These are phyloP conservation scores for Malus hybrid DNA, from an alignment of 331 rosid genomes.

Conservation along the genomic window DNA sequence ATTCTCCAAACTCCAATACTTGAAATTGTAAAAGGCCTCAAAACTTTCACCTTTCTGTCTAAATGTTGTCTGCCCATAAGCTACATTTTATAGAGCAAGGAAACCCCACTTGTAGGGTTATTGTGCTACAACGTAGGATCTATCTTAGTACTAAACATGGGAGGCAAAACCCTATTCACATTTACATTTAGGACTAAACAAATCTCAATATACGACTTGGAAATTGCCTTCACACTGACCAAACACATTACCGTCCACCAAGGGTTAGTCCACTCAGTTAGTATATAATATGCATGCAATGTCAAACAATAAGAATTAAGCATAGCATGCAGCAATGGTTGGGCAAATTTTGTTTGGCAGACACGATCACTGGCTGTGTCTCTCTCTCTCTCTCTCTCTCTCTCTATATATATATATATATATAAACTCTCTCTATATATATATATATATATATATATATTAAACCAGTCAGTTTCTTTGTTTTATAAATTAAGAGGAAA, in stretches of 20 bases:
- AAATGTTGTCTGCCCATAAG: not conserved
- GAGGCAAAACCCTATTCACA: not conserved
- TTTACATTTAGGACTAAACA: not conserved
- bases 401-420: too few species aligned
- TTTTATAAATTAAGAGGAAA: not conserved
- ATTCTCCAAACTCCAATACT: not conserved
- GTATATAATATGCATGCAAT: not conserved
- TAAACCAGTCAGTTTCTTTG: not conserved
- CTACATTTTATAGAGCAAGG: not conserved
- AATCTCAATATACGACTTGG: not conserved
- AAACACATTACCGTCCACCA: slow-evolving; percentile 3
- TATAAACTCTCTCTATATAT: too few species aligned
- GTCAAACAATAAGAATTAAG: not conserved
- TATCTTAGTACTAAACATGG: not conserved
- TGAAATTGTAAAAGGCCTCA: not conserved
- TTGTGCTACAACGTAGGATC: not conserved
- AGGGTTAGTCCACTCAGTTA: not conserved
- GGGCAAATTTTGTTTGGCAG: not conserved
- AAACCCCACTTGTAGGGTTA: not conserved
- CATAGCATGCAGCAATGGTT: not conserved
- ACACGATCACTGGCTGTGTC: not conserved
- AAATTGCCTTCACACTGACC: slow-evolving; percentile 3
- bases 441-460: not conserved
- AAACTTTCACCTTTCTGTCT: not conserved
- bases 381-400: not conserved